These are phyloP conservation scores for Taphrina flavorubra DNA, from an alignment of 1,139 yeast genomes.

Conservation along the genomic window DNA sequence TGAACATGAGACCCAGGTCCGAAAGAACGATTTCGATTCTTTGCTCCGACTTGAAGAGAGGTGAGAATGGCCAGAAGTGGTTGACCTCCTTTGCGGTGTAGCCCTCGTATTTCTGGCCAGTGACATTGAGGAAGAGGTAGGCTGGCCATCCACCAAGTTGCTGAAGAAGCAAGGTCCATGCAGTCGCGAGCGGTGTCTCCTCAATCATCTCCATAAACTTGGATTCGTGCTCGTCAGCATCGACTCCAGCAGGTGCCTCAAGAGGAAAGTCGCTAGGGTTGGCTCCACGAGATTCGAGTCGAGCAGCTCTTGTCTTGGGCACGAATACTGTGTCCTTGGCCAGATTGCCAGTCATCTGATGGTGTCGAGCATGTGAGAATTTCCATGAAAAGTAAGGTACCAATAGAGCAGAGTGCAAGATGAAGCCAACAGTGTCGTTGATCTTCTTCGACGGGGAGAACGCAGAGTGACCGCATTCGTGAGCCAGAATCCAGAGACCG, in stretches of 20 bases:
- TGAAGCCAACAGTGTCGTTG: conserved; percentile 82
- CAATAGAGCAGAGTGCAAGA: conserved; percentile 73
- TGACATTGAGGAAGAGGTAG: conserved; percentile 71
- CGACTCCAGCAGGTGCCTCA: conserved; percentile 45
- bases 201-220: conserved; percentile 66
- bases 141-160: conserved; percentile 78
- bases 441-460: conserved; percentile 72
- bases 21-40: conserved; percentile 50
- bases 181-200: conserved; percentile 73
- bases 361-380: conserved; percentile 80
- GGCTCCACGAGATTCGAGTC: conserved; percentile 28
- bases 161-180: conserved; percentile 64
- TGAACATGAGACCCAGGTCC: conserved; percentile 39
- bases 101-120: conserved; percentile 72
- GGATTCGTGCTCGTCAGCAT: conserved; percentile 42
- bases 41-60: conserved; percentile 73
- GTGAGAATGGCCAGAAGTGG: conserved; percentile 76
- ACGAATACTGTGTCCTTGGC: conserved; percentile 82
- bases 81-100: conserved; percentile 59
- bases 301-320: conserved; percentile 55
- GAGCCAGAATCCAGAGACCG: conserved; percentile 86
- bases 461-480: conserved; percentile 90
- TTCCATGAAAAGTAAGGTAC: conserved; percentile 92
- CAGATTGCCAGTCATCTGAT: conserved; percentile 84
- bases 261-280: conserved; percentile 45